phyloP scores from a whole-genome alignment of 345 rosid genomes.

The Aquilaria yunnanensis region DNA sequence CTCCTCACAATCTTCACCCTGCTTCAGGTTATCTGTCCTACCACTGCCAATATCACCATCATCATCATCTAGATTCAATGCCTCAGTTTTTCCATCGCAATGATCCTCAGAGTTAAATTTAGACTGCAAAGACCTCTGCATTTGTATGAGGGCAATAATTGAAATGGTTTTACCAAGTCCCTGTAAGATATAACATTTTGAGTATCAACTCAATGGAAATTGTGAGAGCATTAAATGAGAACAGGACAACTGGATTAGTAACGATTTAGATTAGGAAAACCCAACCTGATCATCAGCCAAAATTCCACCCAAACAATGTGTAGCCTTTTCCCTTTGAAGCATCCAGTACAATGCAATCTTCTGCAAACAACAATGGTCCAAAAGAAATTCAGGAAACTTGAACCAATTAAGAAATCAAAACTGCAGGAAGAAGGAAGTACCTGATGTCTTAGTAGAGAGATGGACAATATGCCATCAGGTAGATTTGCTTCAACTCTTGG shows the following conservation, averaged over 20 bases:
- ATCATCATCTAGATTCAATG: conserved; percentile 82
- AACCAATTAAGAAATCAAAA: conserved; percentile 6
- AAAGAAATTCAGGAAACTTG: conserved; percentile 5
- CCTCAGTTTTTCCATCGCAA: conserved; percentile 50
- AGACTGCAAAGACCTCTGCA: conserved; percentile 53
- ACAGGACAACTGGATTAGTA: conserved; percentile 2
- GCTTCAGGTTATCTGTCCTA: conserved; percentile 29
- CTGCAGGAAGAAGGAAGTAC: conserved; percentile 29
- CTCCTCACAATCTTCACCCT: conserved; percentile 32
- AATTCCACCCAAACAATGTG: conserved; percentile 87
- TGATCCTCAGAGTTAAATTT: conserved; percentile 45
- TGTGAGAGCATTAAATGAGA: background rate
- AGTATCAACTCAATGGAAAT: background rate
- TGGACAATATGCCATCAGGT: conserved; percentile 82
- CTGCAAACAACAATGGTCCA: conserved; percentile 35
- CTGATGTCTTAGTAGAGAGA: conserved; percentile 91
- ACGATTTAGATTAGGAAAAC: conserved; percentile 9
- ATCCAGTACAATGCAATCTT: conserved; percentile 98
- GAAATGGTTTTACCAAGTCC: conserved; percentile 98
- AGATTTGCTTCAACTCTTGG: conserved; percentile 62
- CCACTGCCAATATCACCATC: conserved; percentile 40
- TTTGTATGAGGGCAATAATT: conserved; percentile 84
- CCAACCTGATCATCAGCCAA: conserved; percentile 97
- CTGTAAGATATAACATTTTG: conserved; percentile 33
- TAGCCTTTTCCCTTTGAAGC: conserved; percentile 84